Base-by-base conservation (phyloP, 352 stramenopile species). In the Pythium folliculosum region DNA sequence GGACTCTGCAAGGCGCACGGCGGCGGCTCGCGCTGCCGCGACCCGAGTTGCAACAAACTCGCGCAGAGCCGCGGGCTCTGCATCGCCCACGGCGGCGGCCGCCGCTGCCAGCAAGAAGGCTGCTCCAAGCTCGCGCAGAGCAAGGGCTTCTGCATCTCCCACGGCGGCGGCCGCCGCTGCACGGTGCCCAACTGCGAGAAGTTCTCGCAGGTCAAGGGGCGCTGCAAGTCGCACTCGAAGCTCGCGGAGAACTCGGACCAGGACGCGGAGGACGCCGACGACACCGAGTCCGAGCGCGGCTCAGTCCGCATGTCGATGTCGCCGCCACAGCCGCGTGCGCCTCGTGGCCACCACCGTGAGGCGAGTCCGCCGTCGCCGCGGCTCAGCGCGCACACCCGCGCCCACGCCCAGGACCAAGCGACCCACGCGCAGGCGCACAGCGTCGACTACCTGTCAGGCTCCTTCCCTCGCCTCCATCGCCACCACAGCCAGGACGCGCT, bases 181-280 rank as follows among this genome's bases (percentile, higher is more conserved):
- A 86, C 73, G 22, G 81, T 92, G 27, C 66, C 76, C 2, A 80
- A 86, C 70, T 96, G 89, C 66, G 77, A 92, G 59, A 95, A 95
- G 76, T 95, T 95, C 62, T 92, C 86, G n/a, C 86, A 95, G 65
- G 86, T 95, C 63, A 92, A 92, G 45, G 86, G 86, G 23, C 86
- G 86, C 22, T 95, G 86, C 75, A 95, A 95, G 77, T 89, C 82
- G 37, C 86, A 95, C 73, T 91, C 84, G 10, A 95, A 95, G 77
- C 78, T 93, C 8, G 67, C 66, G 3, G 65, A 72, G 5, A 63
- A 62, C 65, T 72, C 65, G 35, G 65, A 71, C 50, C 55, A 65
- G 6, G 64, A 71, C 1, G 49, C 19, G 1, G 65, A 73, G 22
- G 66, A 72, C 47, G 51, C 53, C 13, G 60, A 69, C 21, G 66